Evolutionary conservation across 176 grass and related monocot genomes (phyloP), one percentile per base, ranked within the genome.

Genomic region (Aegilops longissima): DNA sequence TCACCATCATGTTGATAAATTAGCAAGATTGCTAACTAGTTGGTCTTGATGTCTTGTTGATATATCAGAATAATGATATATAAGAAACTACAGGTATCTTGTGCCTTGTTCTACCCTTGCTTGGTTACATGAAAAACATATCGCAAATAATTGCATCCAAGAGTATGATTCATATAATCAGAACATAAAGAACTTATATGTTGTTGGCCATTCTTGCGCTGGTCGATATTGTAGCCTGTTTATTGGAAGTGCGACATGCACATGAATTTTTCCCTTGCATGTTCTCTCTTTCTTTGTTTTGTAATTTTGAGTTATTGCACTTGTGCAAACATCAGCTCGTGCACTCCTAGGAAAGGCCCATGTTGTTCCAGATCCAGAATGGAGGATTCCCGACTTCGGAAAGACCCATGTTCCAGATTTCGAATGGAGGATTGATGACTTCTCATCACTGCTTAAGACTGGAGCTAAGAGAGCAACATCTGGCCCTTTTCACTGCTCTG

Each of bases 401-500:
- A 77, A 82, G 62, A 18, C 61, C 9, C 6, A 77, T 61, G 17
- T 58, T 77, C 86, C 86, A 58, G 16, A 35, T 87, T 87, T 82
- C 1, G 16, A 76, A 42, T 87, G 86, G 79, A 87, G 31, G 71
- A 40, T 87, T 59, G 52, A 77, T 82, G 86, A 63, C 33, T 82
- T 87, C 79, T 87, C 79, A 11, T 11, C 79, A 38, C 71, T 87
- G 82, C 18, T 87, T 76, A 18, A 82, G 79, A 82, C 33, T 7
- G 61, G 4, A 9, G 14, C 44, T 59, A 24, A 17, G 75, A 0
- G 17, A 61, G 71, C 62, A 0, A 10, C 2, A 5, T 77, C 86
- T 17, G n/a, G 17, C 42, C 0, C 2, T 38, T 88, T 88, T 76
- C 16, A 61, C 63, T 69, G 24, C 45, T 76, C 39, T 31, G 80